Base-by-base conservation (phyloP, 2,329 filamentous ascomycete genomes). In the Sporothrix inflata region DNA sequence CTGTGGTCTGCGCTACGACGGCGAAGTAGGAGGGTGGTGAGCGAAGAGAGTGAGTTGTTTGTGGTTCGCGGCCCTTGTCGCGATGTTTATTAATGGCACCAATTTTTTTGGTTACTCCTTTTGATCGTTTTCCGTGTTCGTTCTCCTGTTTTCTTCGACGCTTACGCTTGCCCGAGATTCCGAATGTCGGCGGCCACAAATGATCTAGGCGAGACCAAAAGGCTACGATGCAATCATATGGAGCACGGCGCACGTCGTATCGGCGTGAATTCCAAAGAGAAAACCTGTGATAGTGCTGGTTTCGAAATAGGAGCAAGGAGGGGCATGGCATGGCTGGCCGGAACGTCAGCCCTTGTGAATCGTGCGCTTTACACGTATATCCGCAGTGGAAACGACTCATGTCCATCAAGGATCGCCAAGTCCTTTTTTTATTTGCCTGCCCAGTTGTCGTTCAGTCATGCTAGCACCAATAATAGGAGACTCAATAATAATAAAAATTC, bases 181-280 rank as follows among this genome's bases (percentile, higher is more conserved):
- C 65, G 65, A 68, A 8, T 4, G 30, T 34, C 65, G 65, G 65
- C 65, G 19, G 27, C 30, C 30, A 53, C 65, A 68, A 53, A 53
- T n/a, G 42, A 68, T 19, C 47, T 53, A 40, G 47, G 51, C 49
- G 40, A 69, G 14, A 69, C 49, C 4, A 47, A 9, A 27, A 55
- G 12, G 24, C 1, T 19, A 24, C 4, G 30, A 53, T 38, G 27
- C 65, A 53, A 38, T 53, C 5, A 14, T 8, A 49, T 66, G 63
- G 63, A 66, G 63, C 45, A 49, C 63, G 42, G 42, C 24, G 40
- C 6, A 24, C 57, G 61, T 65, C 61, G 61, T 49, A 66, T 66
- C 42, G 24, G 61, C 61, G 42, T 66, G 61, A n/a, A 47, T 30
- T n/a, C 34, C 19, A n/a, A 68, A 51, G 3, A 40, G 12, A 38